Evolutionary conservation across 352 stramenopile genomes (phyloP).

Genomic region (Globisporangium nagaii): DNA sequence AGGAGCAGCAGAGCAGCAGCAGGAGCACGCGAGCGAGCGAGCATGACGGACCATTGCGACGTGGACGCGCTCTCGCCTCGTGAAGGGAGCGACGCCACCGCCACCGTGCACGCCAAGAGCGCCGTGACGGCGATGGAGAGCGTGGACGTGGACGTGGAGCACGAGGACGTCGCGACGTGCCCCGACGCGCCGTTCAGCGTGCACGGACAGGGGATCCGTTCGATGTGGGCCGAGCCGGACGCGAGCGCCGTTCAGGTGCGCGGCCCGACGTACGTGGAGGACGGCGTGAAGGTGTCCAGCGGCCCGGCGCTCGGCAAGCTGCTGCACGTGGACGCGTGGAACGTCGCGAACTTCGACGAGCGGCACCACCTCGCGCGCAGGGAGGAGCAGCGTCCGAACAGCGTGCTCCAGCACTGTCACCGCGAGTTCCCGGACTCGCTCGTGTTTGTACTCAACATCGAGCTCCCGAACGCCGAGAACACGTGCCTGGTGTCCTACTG

Average conservation of each 20-base stretch:
- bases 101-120: no score
- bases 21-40: not conserved
- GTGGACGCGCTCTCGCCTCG: constrained; percentile 7
- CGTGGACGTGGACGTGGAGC: constrained; percentile 10
- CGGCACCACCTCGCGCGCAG: constrained; percentile 53
- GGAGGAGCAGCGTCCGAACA: constrained; percentile 34
- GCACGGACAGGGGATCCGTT: constrained; percentile 29
- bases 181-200: constrained; percentile 28
- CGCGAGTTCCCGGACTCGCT: constrained; percentile 48
- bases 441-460: constrained; percentile 85
- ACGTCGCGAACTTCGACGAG: constrained; percentile 26
- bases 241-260: constrained; percentile 45
- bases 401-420: constrained; percentile 42
- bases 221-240: constrained; percentile 60
- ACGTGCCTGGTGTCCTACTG: constrained; percentile 77
- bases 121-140: no score
- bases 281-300: constrained; percentile 45
- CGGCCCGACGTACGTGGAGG: constrained; percentile 45
- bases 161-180: constrained; percentile 16
- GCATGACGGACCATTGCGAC: constrained; percentile 19
- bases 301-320: constrained; percentile 41
- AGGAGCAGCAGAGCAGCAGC: not conserved
- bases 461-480: constrained; percentile 68
- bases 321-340: constrained; percentile 67
- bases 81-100: constrained; percentile 9